Evolutionary conservation across 192 early-diverging fungal species (phyloP), one percentile per base, ranked within the genome.

Genomic region (Pilobolus umbonatus): DNA sequence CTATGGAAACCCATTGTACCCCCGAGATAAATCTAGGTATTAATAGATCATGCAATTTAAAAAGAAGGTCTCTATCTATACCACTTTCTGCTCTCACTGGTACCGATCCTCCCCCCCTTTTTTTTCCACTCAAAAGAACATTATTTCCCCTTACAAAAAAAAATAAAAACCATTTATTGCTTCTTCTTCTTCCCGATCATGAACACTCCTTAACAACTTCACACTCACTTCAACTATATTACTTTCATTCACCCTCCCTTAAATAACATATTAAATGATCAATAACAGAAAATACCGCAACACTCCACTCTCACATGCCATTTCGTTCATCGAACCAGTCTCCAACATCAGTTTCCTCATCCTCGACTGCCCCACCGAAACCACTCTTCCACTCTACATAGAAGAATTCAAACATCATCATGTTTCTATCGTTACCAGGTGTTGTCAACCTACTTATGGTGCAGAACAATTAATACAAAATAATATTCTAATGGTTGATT

Each of bases 371-470:
- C 93, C 93, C 5, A 90, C 89, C 15, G 80, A 85, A 59, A 75
- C 80, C 50, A 92, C 84, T 4, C 71, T 96, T 15, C 75, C 83
- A 4, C 74, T 81, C 17, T 93, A 92, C 60, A 60, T 93, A 12
- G 71, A 66, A 7, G 86, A 91, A 55, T 75, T 94, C 64, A 79
- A 78, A 32, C 58, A 75, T 9, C 66, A 85, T 36, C 73, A 83
- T 61, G 93, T 93, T 15, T 85, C 85, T 8, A 88, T 91, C 43
- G 86, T 95, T 8, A 91, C 94, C 1, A 83, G 91, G 3, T 89
- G 91, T 15, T 95, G 93, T 67, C 87, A 94, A 62, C 89, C 92
- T 11, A 92, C 90, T 6, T 95, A 95, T 65, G 67, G 73, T 7
- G 72, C 75, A 15, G 73, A 77, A n/a, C 67, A 76, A 2, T 74